Base-by-base conservation (phyloP, 495 filamentous ascomycete species). In the Aspergillus funiculosus region DNA sequence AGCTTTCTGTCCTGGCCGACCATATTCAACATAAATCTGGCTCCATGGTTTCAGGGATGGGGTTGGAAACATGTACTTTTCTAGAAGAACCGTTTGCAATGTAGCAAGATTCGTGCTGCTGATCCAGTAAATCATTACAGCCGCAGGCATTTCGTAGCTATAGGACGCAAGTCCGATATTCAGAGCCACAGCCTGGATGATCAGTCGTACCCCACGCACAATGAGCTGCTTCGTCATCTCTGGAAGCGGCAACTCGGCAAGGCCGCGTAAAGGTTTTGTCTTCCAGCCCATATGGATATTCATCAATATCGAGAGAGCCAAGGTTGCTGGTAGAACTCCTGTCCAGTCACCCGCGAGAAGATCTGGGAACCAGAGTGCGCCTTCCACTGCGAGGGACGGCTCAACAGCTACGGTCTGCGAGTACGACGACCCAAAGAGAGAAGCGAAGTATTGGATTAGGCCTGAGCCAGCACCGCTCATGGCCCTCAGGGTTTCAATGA, bases 361-460 rank as follows among this genome's bases (percentile, higher is more conserved):
- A 62, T 95, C 76, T 3, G 77, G 73, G 58, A 92, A 90, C 88
- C 89, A 97, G 5, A 88, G 69, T 3, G 77, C 77, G 8, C 90
- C 90, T 50, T 87, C 90, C 1, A 63, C 67, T 0, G 74, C 73
- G 5, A 91, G 57, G 17, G 72, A 67, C 1, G 76, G 74, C 52
- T 87, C 79, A 34, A 77, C 39, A 11, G 58, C 50, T 11, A 62
- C 26, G 38, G 53, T 49, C 4, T 35, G 11, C 27, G 46, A 28
- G 2, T 45, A 42, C 18, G 28, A 26, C 17, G 50, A 29, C 6
- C 57, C 50, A 14, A 58, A 11, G 9, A 51, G 39, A 1, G 60
- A 64, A 2, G 58, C 49, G 4, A 69, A 38, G 52, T 59, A 66
- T 8, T 76, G 73, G 1, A 82, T 19, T n/a, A 83, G 47, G 0